Evolutionary conservation across 371 early-diverging fungal genomes (phyloP).

Genomic region (Saksenaea vasiformis): DNA sequence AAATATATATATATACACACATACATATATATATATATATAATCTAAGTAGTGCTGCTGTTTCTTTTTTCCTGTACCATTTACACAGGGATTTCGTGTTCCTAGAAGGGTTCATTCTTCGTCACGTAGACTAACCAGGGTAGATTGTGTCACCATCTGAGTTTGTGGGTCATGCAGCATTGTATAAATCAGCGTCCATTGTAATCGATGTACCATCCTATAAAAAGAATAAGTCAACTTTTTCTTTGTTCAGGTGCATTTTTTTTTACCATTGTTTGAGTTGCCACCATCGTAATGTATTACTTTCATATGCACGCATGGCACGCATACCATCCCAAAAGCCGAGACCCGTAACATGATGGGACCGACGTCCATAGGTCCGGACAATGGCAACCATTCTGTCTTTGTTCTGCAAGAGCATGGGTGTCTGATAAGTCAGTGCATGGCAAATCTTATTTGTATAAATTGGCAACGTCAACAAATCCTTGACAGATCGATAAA

Average conservation of each 20-base stretch:
- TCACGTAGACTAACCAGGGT: constrained; percentile 19
- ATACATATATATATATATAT: not conserved
- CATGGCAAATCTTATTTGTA: constrained; percentile 23
- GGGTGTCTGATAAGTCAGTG: constrained; percentile 27
- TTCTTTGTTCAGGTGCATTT: constrained; percentile 4
- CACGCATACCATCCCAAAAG: constrained; percentile 43
- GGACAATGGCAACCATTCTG: constrained; percentile 18
- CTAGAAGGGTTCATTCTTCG: not conserved
- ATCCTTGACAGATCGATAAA: constrained; percentile 41
- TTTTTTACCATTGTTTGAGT: constrained; percentile 22
- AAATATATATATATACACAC: too few relatives aligned
- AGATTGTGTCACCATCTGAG: constrained; percentile 34
- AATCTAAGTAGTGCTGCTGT: not conserved
- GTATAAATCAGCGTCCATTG: constrained; percentile 48
- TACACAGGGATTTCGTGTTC: not conserved
- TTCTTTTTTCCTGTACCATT: not conserved
- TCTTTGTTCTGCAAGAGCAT: constrained; percentile 22
- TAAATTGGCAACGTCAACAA: constrained; percentile 44
- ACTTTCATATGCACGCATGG: constrained; percentile 27
- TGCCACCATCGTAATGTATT: constrained; percentile 40
- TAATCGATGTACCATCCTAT: constrained; percentile 37
- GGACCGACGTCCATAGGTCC: constrained; percentile 21
- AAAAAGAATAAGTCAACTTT: constrained; percentile 1
- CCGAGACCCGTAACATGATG: constrained; percentile 22
- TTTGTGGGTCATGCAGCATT: constrained; percentile 43